Percentiles rank a stretch among this genome's conserved stretches.
These are phyloP conservation scores for Penicillium paneum DNA, from an alignment of 2,329 filamentous ascomycete species.

Conservation along the genomic window DNA sequence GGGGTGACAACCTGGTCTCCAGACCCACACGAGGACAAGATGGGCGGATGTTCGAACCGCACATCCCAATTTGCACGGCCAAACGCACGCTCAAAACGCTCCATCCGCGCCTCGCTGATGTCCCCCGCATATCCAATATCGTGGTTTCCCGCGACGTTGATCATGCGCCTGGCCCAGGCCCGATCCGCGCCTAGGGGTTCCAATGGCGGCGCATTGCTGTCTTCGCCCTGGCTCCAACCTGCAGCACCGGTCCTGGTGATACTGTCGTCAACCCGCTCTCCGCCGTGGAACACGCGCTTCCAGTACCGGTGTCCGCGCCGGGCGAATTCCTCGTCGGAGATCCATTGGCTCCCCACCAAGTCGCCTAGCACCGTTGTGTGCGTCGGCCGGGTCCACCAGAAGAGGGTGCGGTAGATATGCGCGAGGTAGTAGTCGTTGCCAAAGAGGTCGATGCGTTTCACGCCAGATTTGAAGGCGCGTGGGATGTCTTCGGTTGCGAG, in stretches of 20 bases:
- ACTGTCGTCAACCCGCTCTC: conserved; percentile 57
- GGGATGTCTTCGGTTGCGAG: conserved; percentile 66
- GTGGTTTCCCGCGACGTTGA: conserved; percentile 92
- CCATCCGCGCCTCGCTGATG: conserved; percentile 69
- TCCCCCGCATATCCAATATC: conserved; percentile 96
- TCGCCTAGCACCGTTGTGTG: conserved; percentile 89
- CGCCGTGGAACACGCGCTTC: conserved; percentile 71
- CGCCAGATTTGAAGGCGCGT: conserved; percentile 60
- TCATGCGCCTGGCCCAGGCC: conserved; percentile 70
- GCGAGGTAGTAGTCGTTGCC: conserved; percentile 95
- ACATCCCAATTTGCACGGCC: conserved; percentile 90
- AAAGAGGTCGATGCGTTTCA: conserved; percentile 81
- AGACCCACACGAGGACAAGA: conserved; percentile 16
- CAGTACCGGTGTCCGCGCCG: conserved; percentile 72
- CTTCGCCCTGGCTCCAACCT: conserved; percentile 41
- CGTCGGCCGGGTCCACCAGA: conserved; percentile 80
- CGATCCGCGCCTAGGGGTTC: conserved; percentile 40
- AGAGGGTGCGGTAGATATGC: conserved; percentile 80
- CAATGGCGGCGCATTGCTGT: conserved; percentile 17
- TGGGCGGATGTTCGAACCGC: conserved; percentile 61
- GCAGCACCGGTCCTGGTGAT: conserved; percentile 33
- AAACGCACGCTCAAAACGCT: conserved; percentile 79
- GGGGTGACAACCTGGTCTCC: conserved; percentile 35
- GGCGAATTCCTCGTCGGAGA: conserved; percentile 78
- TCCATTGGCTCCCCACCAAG: conserved; percentile 92